Base-by-base conservation (phyloP, 306 rosid genomes). In the Macrotyloma uniflorum region DNA sequence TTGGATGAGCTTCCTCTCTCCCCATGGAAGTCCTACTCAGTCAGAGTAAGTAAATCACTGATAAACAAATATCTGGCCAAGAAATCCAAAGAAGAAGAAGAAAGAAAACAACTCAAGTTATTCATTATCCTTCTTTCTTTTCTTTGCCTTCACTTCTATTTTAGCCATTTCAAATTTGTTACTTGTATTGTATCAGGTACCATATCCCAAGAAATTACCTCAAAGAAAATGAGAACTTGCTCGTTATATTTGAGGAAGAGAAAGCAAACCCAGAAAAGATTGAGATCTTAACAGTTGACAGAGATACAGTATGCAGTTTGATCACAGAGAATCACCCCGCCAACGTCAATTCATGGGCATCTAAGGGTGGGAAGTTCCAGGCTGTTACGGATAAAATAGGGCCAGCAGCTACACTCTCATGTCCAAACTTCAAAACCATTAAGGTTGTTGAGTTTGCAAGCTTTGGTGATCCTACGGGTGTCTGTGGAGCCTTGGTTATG, bases 201-300 rank as follows among this genome's bases (percentile, higher is more conserved):
- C 97, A 93, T 82, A 91, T 93, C 72, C 97, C 98, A 64, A 91
- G 98, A 89, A 5, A 85, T 20, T 90, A 3, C 87, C 74, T 93
- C 1, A 86, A 88, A 70, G 72, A 83, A 50, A 35, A 42, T 23
- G 76, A 88, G 18, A 96, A 96, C 76, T 64, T 89, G 42, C 84
- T 96, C 9, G 93, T 96, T 16, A 19, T 96, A 35, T 83, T 93
- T 23, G 99, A 96, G 88, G 98, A 96, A 79, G 88, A 88, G 76
- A 3, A 2, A 33, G 77, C 59, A 49, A 63, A 30, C 53, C 97
- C 94, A 0, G 75, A 83, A 15, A 63, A 81, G 7, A 65, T 90
- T 10, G 89, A 51, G 23, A 90, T 95, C 20, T 0, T 76, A 8
- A 76, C 35, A 0, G 93, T 87, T 3, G 55, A 93, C 57, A 88